phyloP scores from a whole-genome alignment of 192 early-diverging fungal genomes.

The Chytriomyces confervae region DNA sequence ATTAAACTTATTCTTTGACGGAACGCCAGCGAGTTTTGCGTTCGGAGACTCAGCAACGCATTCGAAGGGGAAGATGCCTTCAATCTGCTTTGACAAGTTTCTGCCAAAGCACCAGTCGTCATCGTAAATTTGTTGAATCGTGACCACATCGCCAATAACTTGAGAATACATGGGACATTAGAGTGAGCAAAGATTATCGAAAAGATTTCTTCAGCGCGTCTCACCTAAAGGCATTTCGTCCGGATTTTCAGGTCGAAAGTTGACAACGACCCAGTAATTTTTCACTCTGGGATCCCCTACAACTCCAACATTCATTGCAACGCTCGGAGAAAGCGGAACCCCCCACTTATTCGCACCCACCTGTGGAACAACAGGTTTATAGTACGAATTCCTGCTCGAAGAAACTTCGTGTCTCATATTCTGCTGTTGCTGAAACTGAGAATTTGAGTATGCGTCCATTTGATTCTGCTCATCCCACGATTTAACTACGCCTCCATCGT shows the following conservation, averaged over 20 bases:
- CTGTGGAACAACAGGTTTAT: background rate
- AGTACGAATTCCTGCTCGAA: background rate
- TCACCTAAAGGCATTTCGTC: constrained; percentile 1
- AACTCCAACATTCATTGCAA: background rate
- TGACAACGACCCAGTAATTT: background rate
- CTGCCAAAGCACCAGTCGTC: constrained; percentile 21
- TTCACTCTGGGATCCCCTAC: background rate
- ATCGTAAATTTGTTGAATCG: constrained; percentile 12
- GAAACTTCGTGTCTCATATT: background rate
- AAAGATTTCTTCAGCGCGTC: background rate
- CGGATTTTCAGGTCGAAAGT: constrained; percentile 6
- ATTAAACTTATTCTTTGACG: constrained; percentile 21
- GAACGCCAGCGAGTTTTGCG: background rate
- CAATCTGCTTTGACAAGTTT: background rate
- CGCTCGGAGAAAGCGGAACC: background rate
- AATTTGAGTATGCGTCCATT: background rate
- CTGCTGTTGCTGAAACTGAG: background rate
- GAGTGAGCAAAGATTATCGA: background rate
- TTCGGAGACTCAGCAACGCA: constrained; percentile 2
- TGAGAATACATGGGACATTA: background rate
- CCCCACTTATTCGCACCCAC: background rate
- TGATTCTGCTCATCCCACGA: background rate
- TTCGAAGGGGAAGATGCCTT: constrained; percentile 20
- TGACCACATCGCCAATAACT: constrained; percentile 24
- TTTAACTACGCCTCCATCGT: background rate